Evolutionary conservation across 1,139 yeast species (phyloP), one percentile per base, ranked within the genome.

Genomic region (Suhomyces atakaporum): DNA sequence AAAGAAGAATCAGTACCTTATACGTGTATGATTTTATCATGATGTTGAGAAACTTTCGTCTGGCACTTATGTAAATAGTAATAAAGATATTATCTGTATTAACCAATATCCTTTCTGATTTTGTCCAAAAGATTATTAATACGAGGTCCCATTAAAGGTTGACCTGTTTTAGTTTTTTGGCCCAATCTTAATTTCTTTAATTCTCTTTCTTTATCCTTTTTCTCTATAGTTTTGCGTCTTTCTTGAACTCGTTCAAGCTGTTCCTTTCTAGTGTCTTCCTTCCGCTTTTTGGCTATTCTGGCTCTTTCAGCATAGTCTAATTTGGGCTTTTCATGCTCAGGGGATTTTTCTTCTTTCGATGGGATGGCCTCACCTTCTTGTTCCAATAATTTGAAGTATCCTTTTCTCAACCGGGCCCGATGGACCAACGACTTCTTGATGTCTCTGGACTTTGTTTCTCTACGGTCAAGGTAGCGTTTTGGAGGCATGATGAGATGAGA

Each of bases 131-230:
- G 66, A 48, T 81, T 77, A 42, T 80, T 84, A 42, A 90, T 87
- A 56, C 95, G 75, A 7, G 96, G 94, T 0, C 88, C 96, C 95
- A 90, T 87, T 33, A 78, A 61, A 2, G 97, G 97, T 58, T 90
- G 97, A 1, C 97, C 97, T 5, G 70, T 60, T 45, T 70, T 70
- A 1, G 96, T 89, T 42, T 69, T 79, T 45, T 83, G 75, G 2
- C 79, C 62, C 8, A 84, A 48, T 24, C 63, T 65, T 40, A 75
- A 75, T 44, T 78, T 74, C 50, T 74, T 75, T 33, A 61, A 58
- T 40, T 71, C 76, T 24, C 85, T 36, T 24, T 50, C 50, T 38
- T 36, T 42, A 27, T 43, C 46, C 38, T 44, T 48, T 27, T 30
- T 36, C 29, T 47, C 58, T 16, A 51, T 40, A 28, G 41, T 29